Evolutionary conservation across 106 monocot genomes (phyloP), one percentile per base, ranked within the genome.

Genomic region (Triglochin maritima): DNA sequence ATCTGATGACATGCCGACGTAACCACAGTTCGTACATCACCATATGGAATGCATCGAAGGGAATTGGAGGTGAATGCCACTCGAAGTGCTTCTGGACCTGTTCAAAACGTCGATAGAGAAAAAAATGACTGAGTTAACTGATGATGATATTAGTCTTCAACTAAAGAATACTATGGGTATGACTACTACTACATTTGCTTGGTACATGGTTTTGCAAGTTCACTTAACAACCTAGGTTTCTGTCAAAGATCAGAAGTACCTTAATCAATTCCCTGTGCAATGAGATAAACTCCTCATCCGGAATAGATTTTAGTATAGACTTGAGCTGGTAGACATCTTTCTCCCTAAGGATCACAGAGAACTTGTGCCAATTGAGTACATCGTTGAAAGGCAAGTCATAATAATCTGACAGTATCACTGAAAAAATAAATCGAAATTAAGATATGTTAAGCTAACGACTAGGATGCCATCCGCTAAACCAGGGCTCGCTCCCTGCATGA

Each of bases 351-450:
- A 96, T 51, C 7, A 96, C 46, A 49, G 96, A 69, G 50, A 96
- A 96, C 66, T 83, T 91, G 17, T 56, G 63, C 96, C 96, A 96
- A 49, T 91, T 75, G 56, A 96, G 88, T 49, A 91, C 80, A 75
- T 96, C 83, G 75, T 86, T 86, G 74, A 96, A 91, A 2, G 96
- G 96, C 59, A 96, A 74, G 17, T 96, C 96, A 74, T 91, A 96
- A 68, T 88, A 91, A 76, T 96, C 66, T 17, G 96, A 91, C 62
- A 96, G 80, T 43, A 96, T 91, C 10, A 96, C 96, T 96, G 83
- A 49, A 85, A 66, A 52, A 15, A 6, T 2, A 51, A 16, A 59
- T 43, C 17, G 66, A 16, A 51, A 54, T 10, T 8, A 64, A 46
- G 6, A 55, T 64, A 51, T 7, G 16, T 15, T 57, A 46, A 14